These are phyloP conservation scores for Ceratocystis cubensis DNA, from an alignment of 2,329 filamentous ascomycete species.

Conservation along the genomic window DNA sequence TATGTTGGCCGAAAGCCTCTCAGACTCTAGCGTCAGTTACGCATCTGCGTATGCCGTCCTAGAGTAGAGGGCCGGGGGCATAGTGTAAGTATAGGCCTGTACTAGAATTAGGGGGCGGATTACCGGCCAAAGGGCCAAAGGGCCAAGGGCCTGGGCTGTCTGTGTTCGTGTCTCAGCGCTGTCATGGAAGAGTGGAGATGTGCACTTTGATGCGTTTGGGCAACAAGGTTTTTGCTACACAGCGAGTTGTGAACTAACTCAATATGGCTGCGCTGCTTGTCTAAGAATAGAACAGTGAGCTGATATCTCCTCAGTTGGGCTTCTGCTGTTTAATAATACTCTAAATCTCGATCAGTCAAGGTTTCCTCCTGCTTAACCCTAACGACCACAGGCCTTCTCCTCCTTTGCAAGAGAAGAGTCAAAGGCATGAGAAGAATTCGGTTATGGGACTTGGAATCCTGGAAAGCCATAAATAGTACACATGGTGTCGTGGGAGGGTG, in stretches of 20 bases:
- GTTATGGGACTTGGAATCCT: background rate
- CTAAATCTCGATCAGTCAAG: background rate
- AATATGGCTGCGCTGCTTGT: background rate
- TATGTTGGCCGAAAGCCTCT: slow-evolving; percentile 51
- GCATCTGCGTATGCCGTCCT: slow-evolving; percentile 67
- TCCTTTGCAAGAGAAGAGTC: background rate
- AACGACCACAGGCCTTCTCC: background rate
- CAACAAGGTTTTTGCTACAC: background rate
- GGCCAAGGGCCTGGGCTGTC: background rate
- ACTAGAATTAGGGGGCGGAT: background rate
- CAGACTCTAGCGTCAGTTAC: slow-evolving; percentile 86
- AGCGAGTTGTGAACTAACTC: background rate
- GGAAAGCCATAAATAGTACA: background rate
- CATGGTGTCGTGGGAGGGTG: background rate
- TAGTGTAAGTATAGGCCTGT: background rate
- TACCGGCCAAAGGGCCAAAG: too few species aligned
- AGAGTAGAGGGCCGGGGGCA: background rate
- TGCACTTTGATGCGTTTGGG: background rate
- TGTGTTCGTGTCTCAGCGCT: background rate
- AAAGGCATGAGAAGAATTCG: background rate
- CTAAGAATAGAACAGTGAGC: background rate
- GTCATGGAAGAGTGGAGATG: background rate
- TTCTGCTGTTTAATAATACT: background rate
- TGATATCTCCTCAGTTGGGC: background rate
- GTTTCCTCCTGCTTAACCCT: background rate